A percentile compares a stretch with the other conserved stretches of the same genome.
Evolutionary conservation across 345 rosid species (phyloP).

Genomic region (Hevea brasiliensis): DNA sequence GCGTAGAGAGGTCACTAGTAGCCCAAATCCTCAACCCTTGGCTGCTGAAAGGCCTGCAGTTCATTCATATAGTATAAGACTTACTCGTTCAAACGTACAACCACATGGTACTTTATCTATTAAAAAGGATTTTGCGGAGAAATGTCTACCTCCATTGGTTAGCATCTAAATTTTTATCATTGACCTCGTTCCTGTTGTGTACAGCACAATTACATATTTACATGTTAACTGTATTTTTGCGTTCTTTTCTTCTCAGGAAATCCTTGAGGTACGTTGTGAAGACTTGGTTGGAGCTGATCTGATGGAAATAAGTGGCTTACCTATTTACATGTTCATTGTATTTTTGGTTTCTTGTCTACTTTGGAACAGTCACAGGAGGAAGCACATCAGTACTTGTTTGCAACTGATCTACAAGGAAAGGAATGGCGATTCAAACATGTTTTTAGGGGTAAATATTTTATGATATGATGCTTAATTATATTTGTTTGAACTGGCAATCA

Average conservation of each 20-base stretch:
- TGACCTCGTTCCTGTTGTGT: neutral
- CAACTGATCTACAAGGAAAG: slow-evolving; percentile 78
- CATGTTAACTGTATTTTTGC: neutral
- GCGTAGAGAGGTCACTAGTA: slow-evolving; percentile 64
- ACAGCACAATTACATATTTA: neutral
- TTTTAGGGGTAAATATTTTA: slow-evolving; percentile 60
- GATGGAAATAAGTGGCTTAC: too few relatives aligned
- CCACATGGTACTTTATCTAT: slow-evolving; percentile 95
- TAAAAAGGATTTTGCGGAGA: slow-evolving; percentile 87
- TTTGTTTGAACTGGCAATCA: neutral
- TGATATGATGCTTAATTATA: neutral
- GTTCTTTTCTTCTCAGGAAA: neutral
- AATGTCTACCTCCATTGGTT: slow-evolving; percentile 93
- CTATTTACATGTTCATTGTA: too few relatives aligned
- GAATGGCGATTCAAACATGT: slow-evolving; percentile 96
- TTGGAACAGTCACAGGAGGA: slow-evolving; percentile 97
- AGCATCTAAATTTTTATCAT: slow-evolving; percentile 23
- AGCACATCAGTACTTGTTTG: slow-evolving; percentile 94
- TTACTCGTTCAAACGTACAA: slow-evolving; percentile 94
- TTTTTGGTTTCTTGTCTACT: too few relatives aligned
- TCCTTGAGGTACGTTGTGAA: too few relatives aligned
- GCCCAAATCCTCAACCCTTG: slow-evolving; percentile 61
- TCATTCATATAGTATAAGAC: slow-evolving; percentile 87
- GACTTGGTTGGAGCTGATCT: too few relatives aligned
- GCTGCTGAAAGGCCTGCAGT: slow-evolving; percentile 66